Evolutionary conservation across 2,329 filamentous ascomycete genomes (phyloP), one percentile per base, ranked within the genome.

Genomic region (Penicillium aurantiogriseum): DNA sequence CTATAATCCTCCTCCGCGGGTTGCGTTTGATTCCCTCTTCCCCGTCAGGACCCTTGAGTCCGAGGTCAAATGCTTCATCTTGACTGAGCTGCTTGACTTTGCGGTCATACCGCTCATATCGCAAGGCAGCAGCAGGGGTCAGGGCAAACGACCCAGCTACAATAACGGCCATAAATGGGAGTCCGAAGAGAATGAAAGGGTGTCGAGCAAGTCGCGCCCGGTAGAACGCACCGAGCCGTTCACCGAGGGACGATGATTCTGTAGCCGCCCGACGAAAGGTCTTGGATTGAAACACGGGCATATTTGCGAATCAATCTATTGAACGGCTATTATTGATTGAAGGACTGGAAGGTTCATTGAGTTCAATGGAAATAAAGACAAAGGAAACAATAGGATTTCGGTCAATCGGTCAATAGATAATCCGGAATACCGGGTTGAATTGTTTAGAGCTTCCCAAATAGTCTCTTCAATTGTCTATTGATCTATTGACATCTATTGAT

Each of bases 121-220:
- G 85, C 48, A 99, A 81, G 15, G 95, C 94, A 23, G 95, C 93
- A 5, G 93, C 94, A 1, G 93, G 94, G 0, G 94, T 97, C 48
- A 99, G 83, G 67, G 96, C 89, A 76, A 99, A 99, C 3, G 91
- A 96, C 0, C 92, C 93, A 2, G 88, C 91, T 27, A 99, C 85
- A 71, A 99, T 96, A 57, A 96, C 88, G 56, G 85, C 79, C 64
- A 99, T 84, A 76, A 99, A 99, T 0, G 94, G 95, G 4, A 99
- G 82, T 2, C 95, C 95, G 73, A 99, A 99, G 62, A 96, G 85
- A 29, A 92, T 79, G 74, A 99, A 99, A 1, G 94, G 95, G 68
- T 90, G 91, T 69, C 83, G 88, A 57, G 85, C 81, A 65, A 99
- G 85, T 58, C 85, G 76, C 33, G 83, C 79, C 57, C 94, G 90